Conservation (phyloP, 2,329 filamentous ascomycete genomes). For the Venturia asperata region DNA sequence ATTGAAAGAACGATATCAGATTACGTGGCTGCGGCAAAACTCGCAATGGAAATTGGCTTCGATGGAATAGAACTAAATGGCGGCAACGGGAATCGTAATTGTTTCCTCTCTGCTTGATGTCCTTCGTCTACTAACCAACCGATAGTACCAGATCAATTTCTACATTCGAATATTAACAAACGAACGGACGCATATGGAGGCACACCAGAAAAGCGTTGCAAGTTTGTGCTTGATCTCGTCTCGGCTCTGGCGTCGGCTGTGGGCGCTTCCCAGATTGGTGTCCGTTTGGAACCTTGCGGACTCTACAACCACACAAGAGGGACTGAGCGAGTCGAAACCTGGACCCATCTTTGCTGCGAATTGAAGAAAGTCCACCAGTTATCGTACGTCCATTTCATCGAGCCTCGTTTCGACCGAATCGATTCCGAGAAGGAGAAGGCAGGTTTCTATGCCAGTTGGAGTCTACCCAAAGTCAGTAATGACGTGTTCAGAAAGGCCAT, state of each 20-base stretch:
- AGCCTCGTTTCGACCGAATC: conserved; percentile 48
- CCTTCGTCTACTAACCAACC: background rate
- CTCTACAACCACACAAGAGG: conserved; percentile 54
- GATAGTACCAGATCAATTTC: conserved; percentile 47
- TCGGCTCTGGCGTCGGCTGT: conserved; percentile 44
- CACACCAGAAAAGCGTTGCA: conserved; percentile 42
- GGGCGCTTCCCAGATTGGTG: conserved; percentile 48
- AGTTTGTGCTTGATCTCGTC: conserved; percentile 48
- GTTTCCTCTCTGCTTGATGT: background rate
- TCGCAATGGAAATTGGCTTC: conserved; percentile 45
- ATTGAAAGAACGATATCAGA: conserved; percentile 34
- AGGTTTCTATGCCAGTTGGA: conserved; percentile 10
- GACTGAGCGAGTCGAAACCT: conserved; percentile 53
- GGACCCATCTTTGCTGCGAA: conserved; percentile 54
- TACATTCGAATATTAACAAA: conserved; percentile 51
- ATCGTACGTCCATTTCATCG: conserved; percentile 56
- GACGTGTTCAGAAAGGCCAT: conserved; percentile 4
- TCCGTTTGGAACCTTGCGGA: conserved; percentile 53
- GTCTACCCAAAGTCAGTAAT: conserved; percentile 2
- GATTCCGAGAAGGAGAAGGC: conserved; percentile 32
- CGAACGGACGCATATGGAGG: conserved; percentile 45
- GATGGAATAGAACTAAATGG: conserved; percentile 54
- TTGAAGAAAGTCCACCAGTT: conserved; percentile 47
- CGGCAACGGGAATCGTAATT: conserved; percentile 47
- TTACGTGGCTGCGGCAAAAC: conserved; percentile 39